These are phyloP conservation scores for Wallacemonas sp. DNA, from an alignment of 208 protist species.

Conservation along the genomic window DNA sequence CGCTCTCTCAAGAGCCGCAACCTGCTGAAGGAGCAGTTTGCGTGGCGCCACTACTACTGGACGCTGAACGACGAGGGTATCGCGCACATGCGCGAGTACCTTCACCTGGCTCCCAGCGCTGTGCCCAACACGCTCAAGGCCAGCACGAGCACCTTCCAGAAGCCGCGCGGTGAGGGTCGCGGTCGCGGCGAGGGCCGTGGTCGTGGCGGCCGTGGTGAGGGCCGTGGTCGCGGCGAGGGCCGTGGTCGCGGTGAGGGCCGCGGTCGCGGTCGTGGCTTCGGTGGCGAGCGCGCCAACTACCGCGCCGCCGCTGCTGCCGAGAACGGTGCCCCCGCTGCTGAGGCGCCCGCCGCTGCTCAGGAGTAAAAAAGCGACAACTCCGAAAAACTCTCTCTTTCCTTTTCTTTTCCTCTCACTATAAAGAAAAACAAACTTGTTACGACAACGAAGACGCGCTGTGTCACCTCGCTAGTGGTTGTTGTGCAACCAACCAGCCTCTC, in stretches of 20 bases:
- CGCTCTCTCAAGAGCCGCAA: conserved; percentile 89
- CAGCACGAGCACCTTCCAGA: conserved; percentile 52
- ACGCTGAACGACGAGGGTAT: conserved; percentile 92
- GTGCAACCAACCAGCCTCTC: no score
- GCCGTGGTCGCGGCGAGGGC: conserved; percentile 45
- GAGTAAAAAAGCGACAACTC: conserved; percentile 21
- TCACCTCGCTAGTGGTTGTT: no score
- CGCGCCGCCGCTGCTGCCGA: conserved; percentile 31
- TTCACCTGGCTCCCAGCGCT: conserved; percentile 83
- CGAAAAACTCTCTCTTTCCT: not conserved
- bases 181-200: conserved; percentile 47
- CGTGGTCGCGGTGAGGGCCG: conserved; percentile 25
- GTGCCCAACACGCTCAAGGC: conserved; percentile 93
- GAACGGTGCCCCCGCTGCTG: conserved; percentile 16
- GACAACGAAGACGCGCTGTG: no score
- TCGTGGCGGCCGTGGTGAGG: conserved; percentile 57
- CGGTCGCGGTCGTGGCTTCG: conserved; percentile 64
- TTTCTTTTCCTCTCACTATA: not conserved
- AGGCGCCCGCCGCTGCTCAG: conserved; percentile 34
- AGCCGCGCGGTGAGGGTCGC: conserved; percentile 40
- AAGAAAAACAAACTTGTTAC: not conserved
- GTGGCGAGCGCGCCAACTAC: conserved; percentile 78
- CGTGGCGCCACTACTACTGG: conserved; percentile 96
- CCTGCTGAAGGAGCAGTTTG: conserved; percentile 93
- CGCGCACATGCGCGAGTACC: conserved; percentile 91